Percentiles rank a stretch among this genome's conserved stretches.
phyloP scores from a whole-genome alignment of 2,329 filamentous ascomycete genomes.

The Venturiaceae sp. region DNA sequence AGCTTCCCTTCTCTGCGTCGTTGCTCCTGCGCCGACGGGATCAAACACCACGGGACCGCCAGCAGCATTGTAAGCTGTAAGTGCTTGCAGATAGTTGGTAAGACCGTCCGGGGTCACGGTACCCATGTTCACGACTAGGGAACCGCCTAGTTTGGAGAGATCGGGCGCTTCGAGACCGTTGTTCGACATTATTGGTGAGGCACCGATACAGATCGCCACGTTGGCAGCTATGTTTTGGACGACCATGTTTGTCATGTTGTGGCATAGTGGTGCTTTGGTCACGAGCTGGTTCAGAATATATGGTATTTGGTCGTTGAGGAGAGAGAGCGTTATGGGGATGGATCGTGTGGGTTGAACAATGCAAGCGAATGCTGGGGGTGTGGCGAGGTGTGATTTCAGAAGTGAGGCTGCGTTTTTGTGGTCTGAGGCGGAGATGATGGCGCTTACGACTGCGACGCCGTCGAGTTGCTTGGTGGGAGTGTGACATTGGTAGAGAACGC shows the following conservation, averaged over 20 bases:
- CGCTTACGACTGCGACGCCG: conserved; percentile 82
- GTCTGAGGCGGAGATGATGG: conserved; percentile 65
- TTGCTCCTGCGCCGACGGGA: conserved; percentile 85
- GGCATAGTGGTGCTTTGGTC: conserved; percentile 60
- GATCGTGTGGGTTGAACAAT: no score
- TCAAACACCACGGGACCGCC: conserved; percentile 74
- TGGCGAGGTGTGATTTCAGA: conserved; percentile 47
- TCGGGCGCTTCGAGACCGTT: conserved; percentile 74
- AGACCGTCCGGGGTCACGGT: conserved; percentile 71
- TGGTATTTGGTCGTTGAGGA: conserved; percentile 13
- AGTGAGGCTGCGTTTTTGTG: conserved; percentile 53
- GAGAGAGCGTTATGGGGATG: no score
- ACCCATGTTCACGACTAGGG: conserved; percentile 90
- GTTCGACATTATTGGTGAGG: conserved; percentile 90
- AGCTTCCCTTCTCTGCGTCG: conserved; percentile 59
- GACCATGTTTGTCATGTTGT: conserved; percentile 97
- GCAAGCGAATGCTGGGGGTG: conserved; percentile 11
- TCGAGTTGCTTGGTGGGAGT: conserved; percentile 42
- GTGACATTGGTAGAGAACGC: conserved; percentile 62
- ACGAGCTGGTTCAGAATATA: conserved; percentile 52
- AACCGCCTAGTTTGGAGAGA: conserved; percentile 65
- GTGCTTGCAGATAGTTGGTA: conserved; percentile 60
- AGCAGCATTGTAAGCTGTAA: conserved; percentile 70
- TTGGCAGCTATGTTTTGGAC: conserved; percentile 95
- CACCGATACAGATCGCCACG: conserved; percentile 68